Conservation (phyloP, 495 filamentous ascomycete genomes). For the Penicilliopsis zonata region DNA sequence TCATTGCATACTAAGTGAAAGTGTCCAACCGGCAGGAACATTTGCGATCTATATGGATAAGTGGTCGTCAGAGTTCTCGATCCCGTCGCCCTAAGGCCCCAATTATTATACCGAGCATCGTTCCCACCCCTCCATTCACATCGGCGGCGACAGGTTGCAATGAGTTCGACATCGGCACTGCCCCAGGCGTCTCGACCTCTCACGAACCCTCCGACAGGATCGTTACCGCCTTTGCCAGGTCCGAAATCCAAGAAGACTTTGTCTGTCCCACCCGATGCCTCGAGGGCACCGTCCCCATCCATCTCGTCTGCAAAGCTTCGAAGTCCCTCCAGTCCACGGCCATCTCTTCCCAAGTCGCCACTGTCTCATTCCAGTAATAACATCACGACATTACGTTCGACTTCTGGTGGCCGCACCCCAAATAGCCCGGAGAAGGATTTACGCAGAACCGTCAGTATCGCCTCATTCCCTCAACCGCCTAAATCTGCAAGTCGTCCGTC, state of each 20-base stretch:
- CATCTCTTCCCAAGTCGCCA: constrained; percentile 38
- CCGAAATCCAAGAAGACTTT: constrained; percentile 60
- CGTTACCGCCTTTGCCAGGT: constrained; percentile 58
- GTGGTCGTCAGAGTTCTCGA: too few relatives aligned
- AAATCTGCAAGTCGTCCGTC: constrained; percentile 40
- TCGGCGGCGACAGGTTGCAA: too few relatives aligned
- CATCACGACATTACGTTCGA: constrained; percentile 25
- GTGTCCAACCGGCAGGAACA: too few relatives aligned
- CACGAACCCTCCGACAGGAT: constrained; percentile 49
- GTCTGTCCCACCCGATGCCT: constrained; percentile 30
- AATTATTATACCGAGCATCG: too few relatives aligned
- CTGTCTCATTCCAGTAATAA: constrained; percentile 32
- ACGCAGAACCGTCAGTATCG: constrained; percentile 79
- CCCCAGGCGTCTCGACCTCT: constrained; percentile 52
- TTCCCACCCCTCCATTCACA: too few relatives aligned
- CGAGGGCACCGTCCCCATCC: constrained; percentile 27
- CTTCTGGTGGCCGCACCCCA: constrained; percentile 19
- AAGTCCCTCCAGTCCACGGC: constrained; percentile 49
- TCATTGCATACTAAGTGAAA: too few relatives aligned
- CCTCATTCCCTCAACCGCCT: constrained; percentile 84
- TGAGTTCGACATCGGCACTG: constrained; percentile 46
- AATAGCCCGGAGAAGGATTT: constrained; percentile 50
- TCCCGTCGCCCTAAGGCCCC: too few relatives aligned
- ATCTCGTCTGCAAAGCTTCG: constrained; percentile 44
- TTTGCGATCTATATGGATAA: too few relatives aligned